phyloP scores from a whole-genome alignment of 1,284 basidiomycete genomes.

The Rhodotorula sp. region DNA sequence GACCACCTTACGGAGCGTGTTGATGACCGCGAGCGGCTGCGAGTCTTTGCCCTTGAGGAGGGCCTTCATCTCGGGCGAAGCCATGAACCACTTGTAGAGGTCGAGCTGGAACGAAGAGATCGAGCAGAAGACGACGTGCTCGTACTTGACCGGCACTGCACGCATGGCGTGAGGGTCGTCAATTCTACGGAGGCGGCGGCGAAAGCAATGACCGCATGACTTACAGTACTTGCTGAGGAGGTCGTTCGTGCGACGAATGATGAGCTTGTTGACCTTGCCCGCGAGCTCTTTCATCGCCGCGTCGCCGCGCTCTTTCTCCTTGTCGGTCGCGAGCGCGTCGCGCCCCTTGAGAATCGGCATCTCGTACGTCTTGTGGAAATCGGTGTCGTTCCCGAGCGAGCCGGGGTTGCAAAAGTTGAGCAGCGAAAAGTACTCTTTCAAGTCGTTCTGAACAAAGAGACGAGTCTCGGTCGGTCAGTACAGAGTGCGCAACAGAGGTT shows the following conservation, averaged over 20 bases:
- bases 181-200: too few relatives aligned
- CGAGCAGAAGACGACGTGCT: conserved; percentile 96
- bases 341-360: conserved; percentile 88
- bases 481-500: neutral
- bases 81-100: conserved; percentile 89
- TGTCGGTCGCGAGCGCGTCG: conserved; percentile 83
- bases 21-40: conserved; percentile 95
- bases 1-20: conserved; percentile 93
- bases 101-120: conserved; percentile 84
- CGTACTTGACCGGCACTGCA: conserved; percentile 96
- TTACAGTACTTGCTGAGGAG: conserved; percentile 91
- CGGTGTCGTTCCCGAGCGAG: conserved; percentile 83
- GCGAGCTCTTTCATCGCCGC: conserved; percentile 91
- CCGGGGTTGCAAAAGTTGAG: conserved; percentile 97
- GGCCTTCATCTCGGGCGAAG: conserved; percentile 89
- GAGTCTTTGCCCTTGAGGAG: conserved; percentile 85
- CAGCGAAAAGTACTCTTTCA: conserved; percentile 94
- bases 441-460: conserved; percentile 69
- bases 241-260: conserved; percentile 96
- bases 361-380: conserved; percentile 97
- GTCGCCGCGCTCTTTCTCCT: conserved; percentile 77
- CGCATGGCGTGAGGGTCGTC: neutral
- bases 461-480: neutral
- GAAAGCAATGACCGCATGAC: conserved; percentile 48
- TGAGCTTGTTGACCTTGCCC: conserved; percentile 88